Conservation (phyloP, 306 rosid genomes). For the Sicyos edulis region DNA sequence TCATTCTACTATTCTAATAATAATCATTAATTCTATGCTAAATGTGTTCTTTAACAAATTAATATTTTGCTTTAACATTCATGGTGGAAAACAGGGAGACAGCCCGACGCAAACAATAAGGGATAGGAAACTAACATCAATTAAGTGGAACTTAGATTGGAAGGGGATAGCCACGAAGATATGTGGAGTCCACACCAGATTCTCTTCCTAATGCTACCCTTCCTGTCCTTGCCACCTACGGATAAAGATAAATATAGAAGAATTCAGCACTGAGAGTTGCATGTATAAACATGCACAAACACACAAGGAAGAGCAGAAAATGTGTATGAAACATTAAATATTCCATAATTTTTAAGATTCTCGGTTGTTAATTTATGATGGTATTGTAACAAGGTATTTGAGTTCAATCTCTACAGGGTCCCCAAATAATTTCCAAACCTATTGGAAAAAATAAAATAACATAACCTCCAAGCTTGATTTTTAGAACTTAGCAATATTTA, state of each 20-base stretch:
- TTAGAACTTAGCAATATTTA: no score
- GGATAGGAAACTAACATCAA: neutral
- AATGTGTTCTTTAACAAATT: neutral
- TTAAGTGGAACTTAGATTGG: constrained; percentile 25
- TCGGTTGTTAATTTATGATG: neutral
- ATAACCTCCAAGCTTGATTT: neutral
- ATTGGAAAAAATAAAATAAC: neutral
- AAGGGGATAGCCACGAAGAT: constrained; percentile 50
- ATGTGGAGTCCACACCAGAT: constrained; percentile 51
- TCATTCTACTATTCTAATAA: neutral
- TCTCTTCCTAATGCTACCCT: constrained; percentile 51
- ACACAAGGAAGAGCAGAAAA: neutral
- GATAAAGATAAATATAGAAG: neutral
- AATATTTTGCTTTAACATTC: neutral
- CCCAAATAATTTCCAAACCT: neutral
- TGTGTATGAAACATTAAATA: neutral
- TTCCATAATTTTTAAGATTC: neutral
- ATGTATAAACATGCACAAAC: neutral
- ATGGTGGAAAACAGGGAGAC: neutral
- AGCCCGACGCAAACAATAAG: neutral
- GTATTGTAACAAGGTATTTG: neutral
- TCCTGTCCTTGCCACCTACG: constrained; percentile 55
- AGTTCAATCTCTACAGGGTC: neutral
- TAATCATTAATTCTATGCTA: neutral
- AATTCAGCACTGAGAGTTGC: neutral